Conservation (phyloP, 2,329 filamentous ascomycete genomes). For the Chaetomium olivaceum region DNA sequence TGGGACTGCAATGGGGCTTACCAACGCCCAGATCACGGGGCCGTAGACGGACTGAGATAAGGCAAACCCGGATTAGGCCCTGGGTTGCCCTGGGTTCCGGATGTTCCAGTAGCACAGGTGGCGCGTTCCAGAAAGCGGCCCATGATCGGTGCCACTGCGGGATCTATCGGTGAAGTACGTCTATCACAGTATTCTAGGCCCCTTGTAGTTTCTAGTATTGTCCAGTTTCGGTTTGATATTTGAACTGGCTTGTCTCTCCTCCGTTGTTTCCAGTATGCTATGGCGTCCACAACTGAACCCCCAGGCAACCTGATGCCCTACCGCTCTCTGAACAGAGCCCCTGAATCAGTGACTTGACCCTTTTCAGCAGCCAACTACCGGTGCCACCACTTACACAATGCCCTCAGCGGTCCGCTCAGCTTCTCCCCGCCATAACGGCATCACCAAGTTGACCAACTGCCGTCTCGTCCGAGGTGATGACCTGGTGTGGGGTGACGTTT, state of each 20-base stretch:
- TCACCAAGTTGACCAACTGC: conserved; percentile 91
- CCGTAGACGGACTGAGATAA: background rate
- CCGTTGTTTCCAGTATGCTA: conserved; percentile 3
- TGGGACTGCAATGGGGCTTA: background rate
- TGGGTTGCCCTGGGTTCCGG: background rate
- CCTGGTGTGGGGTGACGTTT: conserved; percentile 78
- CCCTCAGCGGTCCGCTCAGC: conserved; percentile 32
- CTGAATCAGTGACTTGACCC: background rate
- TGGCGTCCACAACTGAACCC: conserved; percentile 1
- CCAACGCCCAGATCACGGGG: background rate
- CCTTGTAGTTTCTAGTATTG: background rate
- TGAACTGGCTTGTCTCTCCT: background rate
- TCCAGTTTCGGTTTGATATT: conserved; percentile 5
- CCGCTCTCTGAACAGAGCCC: background rate
- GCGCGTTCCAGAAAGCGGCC: background rate
- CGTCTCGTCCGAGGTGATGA: conserved; percentile 67
- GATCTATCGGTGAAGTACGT: conserved; percentile 6
- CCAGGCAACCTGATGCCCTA: conserved; percentile 9
- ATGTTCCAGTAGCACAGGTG: background rate
- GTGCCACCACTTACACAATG: conserved; percentile 22
- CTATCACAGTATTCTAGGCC: background rate
- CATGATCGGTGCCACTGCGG: conserved; percentile 1
- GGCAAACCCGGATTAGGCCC: conserved; percentile 1
- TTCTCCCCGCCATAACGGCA: conserved; percentile 39
- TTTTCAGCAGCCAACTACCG: background rate